Percentiles rank a stretch among this genome's conserved stretches.
These are phyloP conservation scores for Nematocida sp. DNA, from an alignment of 371 early-diverging fungal species.

Conservation along the genomic window DNA sequence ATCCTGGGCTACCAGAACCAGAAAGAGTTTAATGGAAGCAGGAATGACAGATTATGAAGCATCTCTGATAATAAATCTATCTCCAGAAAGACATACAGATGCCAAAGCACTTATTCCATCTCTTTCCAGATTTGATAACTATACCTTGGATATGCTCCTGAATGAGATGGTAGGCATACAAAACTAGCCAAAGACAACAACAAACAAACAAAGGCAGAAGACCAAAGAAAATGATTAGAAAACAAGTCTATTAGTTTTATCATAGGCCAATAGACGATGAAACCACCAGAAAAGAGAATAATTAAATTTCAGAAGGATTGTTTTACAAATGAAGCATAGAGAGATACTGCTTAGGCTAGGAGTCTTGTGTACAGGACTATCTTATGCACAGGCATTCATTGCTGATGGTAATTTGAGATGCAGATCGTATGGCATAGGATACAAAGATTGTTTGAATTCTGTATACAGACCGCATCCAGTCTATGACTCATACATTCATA, in stretches of 20 bases:
- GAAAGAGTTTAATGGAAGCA: constrained; percentile 1
- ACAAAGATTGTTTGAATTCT: constrained; percentile 50
- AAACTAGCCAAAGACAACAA: background rate
- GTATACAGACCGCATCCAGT: constrained; percentile 44
- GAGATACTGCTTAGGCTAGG: background rate
- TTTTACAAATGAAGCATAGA: constrained; percentile 19
- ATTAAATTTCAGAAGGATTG: background rate
- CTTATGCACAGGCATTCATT: background rate
- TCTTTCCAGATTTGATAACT: constrained; percentile 18
- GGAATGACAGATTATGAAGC: constrained; percentile 38
- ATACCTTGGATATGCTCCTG: constrained; percentile 23
- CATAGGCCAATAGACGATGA: constrained; percentile 23
- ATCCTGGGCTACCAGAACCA: constrained; percentile 32
- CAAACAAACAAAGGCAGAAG: background rate
- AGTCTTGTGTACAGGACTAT: background rate
- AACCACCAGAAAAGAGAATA: constrained; percentile 13
- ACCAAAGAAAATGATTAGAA: too few species aligned
- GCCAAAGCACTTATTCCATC: constrained; percentile 46
- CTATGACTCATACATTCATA: constrained; percentile 52
- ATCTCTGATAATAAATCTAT: constrained; percentile 25
- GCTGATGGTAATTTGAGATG: constrained; percentile 15
- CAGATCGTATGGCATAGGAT: constrained; percentile 39
- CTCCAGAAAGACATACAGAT: constrained; percentile 37
- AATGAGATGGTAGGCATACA: constrained; percentile 12
- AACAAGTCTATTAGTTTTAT: constrained; percentile 12